Base-by-base conservation (phyloP, 2,329 filamentous ascomycete species). In the Coniochaeta hoffmannii region DNA sequence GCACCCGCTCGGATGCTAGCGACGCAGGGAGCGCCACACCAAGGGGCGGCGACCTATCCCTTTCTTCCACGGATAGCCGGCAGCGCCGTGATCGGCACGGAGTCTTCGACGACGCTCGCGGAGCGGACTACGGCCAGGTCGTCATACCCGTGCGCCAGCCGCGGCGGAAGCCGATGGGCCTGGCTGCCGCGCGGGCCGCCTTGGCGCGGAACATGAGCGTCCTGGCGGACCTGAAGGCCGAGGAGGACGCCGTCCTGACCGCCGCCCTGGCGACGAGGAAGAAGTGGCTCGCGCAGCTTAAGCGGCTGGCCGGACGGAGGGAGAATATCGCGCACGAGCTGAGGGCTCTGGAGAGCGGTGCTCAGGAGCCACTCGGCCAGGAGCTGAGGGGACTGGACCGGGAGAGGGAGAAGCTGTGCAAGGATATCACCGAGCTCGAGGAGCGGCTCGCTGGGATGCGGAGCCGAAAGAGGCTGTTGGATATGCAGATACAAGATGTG, bases 391-490 rank as follows among this genome's bases (percentile, higher is more conserved):
- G 76, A 8, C 81, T 90, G 66, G 75, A 75, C 12, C 71, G 75
- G 17, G 84, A 88, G 56, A 72, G 80, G 55, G 64, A 69, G 10
- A 62, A 66, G 0, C 69, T 91, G 2, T 78, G 81, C n/a, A 68
- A 72, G 4, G 83, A 89, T 58, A 91, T 92, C 50, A 71, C 75
- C 10, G 77, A 81, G 52, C 73, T 89, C 31, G 87, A 91, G 66
- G 76, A 83, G 62, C 80, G 81, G 60, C 73, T 92, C 2, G 73
- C 76, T 24, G 76, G 76, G 3, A 75, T 90, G 70, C 82, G 82
- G 62, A 78, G 76, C 50, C 75, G 80, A 28, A 82, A 84, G 60
- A 73, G 77, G n/a, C 79, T 77, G 65, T 68, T 91, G 0, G 71
- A 80, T 58, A 76, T 77, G 2, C 77, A 82, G 63, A 81, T 89